These are phyloP conservation scores for Ophiostoma angusticollis DNA, from an alignment of 2,329 filamentous ascomycete genomes.

Conservation along the genomic window DNA sequence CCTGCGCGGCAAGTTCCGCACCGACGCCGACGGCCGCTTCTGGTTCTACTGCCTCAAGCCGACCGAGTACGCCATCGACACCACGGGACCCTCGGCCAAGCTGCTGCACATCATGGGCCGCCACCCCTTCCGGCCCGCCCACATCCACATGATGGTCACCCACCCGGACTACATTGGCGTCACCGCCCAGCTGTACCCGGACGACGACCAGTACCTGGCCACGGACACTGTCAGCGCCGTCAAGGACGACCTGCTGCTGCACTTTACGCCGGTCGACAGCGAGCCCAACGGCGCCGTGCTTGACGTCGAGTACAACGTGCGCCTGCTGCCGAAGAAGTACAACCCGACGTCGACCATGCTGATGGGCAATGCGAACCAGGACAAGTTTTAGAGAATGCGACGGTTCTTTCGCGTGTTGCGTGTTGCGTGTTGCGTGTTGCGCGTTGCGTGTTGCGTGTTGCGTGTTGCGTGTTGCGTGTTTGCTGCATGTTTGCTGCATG, in stretches of 20 bases:
- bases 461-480: no score
- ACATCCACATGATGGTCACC: conserved; percentile 45
- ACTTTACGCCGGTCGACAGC: conserved; percentile 24
- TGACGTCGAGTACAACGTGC: conserved; percentile 27
- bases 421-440: no score
- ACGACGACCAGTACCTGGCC: conserved; percentile 40
- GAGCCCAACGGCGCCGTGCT: conserved; percentile 17
- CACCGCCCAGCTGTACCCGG: conserved; percentile 56
- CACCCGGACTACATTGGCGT: conserved; percentile 45
- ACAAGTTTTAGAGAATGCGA: not conserved
- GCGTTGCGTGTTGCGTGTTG: no score
- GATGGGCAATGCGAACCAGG: not conserved
- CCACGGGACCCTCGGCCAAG: conserved; percentile 39
- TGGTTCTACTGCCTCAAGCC: conserved; percentile 42
- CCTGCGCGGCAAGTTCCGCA: conserved; percentile 52
- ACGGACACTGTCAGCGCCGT: conserved; percentile 28
- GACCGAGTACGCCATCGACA: conserved; percentile 29
- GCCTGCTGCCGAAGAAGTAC: conserved; percentile 21
- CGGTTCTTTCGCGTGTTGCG: no score
- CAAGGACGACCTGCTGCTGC: conserved; percentile 24
- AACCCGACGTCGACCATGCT: no score
- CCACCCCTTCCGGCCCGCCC: conserved; percentile 43
- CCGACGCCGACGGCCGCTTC: conserved; percentile 51
- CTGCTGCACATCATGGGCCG: conserved; percentile 42
- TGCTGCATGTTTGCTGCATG: no score